Conservation (phyloP, 116 monocot species). For the Posidonia oceanica region DNA sequence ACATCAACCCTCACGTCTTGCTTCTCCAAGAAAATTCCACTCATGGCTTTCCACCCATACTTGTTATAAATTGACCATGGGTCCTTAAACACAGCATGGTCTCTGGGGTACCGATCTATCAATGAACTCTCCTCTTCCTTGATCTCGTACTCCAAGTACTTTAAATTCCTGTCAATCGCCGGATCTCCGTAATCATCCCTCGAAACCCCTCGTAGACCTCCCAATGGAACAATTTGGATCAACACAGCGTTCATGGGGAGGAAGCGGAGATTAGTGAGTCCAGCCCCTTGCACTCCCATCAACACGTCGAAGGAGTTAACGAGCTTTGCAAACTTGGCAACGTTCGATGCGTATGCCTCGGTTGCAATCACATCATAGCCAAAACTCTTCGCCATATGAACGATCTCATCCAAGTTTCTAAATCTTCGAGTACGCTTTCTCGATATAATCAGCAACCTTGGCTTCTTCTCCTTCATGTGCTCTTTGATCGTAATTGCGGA, state of each 20-base stretch:
- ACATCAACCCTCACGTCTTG: conserved; percentile 28
- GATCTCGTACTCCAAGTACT: conserved; percentile 46
- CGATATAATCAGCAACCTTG: not conserved
- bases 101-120: conserved; percentile 30
- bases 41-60: conserved; percentile 15
- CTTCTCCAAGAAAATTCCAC: conserved; percentile 12
- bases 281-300: conserved; percentile 67
- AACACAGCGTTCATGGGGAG: too few relatives aligned
- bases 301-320: conserved; percentile 56
- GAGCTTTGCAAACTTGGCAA: conserved; percentile 15
- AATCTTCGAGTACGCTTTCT: too few relatives aligned
- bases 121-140: conserved; percentile 41
- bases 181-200: conserved; percentile 31
- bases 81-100: conserved; percentile 38
- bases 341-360: conserved; percentile 12
- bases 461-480: conserved; percentile 1
- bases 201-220: conserved; percentile 14
- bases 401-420: not conserved
- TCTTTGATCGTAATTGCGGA: not conserved
- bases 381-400: conserved; percentile 21
- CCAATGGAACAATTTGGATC: too few relatives aligned
- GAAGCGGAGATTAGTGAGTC: too few relatives aligned
- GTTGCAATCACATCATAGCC: conserved; percentile 21
- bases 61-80: conserved; percentile 4
- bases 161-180: conserved; percentile 23